These are phyloP conservation scores for Durio zibethinus DNA, from an alignment of 345 rosid genomes.

Conservation along the genomic window DNA sequence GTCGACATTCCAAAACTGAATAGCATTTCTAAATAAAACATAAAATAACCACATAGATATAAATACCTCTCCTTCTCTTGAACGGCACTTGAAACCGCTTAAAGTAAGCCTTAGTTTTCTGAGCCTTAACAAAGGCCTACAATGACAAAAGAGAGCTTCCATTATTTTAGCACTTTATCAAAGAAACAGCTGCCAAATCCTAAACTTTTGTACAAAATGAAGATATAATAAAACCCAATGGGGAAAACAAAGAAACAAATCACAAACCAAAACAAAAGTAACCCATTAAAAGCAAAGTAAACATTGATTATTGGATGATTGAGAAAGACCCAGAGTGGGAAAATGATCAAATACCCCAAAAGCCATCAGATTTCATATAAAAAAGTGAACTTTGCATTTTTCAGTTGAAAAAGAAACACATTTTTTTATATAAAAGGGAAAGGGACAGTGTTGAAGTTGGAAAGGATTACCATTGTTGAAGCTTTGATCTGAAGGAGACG, in stretches of 20 bases:
- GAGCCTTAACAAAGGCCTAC: constrained; percentile 63
- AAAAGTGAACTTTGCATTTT: background rate
- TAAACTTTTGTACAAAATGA: background rate
- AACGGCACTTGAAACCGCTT: constrained; percentile 75
- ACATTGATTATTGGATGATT: background rate
- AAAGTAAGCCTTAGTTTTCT: constrained; percentile 54
- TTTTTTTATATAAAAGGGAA: background rate
- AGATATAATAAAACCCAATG: background rate
- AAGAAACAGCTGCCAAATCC: background rate
- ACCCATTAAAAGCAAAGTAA: background rate
- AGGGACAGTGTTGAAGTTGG: background rate
- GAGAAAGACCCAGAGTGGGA: background rate
- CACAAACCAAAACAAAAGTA: background rate
- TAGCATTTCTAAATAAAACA: background rate
- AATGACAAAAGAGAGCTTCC: background rate
- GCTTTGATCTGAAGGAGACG: constrained; percentile 9
- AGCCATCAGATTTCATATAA: background rate
- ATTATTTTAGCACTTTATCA: background rate
- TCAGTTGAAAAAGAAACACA: background rate
- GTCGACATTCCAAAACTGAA: background rate
- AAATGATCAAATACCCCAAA: background rate
- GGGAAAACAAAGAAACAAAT: background rate
- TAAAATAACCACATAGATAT: background rate
- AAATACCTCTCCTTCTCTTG: constrained; percentile 68
- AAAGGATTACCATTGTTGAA: constrained; percentile 30